phyloP scores from a whole-genome alignment of 1,284 basidiomycete species.

The Trichosporon sp. region DNA sequence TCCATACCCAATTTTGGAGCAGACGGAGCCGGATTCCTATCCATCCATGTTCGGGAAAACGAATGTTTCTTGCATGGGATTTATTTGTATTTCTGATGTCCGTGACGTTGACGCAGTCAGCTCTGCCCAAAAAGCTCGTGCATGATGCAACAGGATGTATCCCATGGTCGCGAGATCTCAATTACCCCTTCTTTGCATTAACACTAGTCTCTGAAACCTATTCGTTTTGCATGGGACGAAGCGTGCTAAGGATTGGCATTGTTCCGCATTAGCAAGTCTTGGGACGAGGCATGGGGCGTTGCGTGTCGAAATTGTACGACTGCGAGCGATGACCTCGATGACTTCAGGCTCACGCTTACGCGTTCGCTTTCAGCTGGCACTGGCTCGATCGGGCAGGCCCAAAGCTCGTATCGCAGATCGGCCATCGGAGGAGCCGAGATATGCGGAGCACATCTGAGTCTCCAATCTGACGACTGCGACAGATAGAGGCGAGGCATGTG shows the following conservation, averaged over 20 bases:
- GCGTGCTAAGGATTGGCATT: not conserved
- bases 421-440: not conserved
- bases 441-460: not conserved
- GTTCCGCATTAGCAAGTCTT: not conserved
- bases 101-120: too few species aligned
- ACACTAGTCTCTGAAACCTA: too few species aligned
- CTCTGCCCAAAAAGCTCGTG: too few species aligned
- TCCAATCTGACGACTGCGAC: not conserved
- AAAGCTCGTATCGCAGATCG: not conserved
- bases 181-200: too few species aligned
- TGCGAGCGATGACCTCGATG: too few species aligned
- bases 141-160: too few species aligned
- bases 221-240: not conserved
- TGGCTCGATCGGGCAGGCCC: not conserved
- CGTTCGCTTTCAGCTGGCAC: not conserved
- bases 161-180: too few species aligned
- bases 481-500: not conserved
- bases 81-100: not conserved
- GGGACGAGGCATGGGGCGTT: not conserved
- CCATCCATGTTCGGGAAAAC: not conserved
- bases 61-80: not conserved
- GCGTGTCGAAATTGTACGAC: too few species aligned
- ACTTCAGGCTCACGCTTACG: too few species aligned
- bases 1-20: too few species aligned
- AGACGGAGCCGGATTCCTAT: too few species aligned